Conservation (phyloP, 139 green algal genomes). For the Diplosphaera chodatii region DNA sequence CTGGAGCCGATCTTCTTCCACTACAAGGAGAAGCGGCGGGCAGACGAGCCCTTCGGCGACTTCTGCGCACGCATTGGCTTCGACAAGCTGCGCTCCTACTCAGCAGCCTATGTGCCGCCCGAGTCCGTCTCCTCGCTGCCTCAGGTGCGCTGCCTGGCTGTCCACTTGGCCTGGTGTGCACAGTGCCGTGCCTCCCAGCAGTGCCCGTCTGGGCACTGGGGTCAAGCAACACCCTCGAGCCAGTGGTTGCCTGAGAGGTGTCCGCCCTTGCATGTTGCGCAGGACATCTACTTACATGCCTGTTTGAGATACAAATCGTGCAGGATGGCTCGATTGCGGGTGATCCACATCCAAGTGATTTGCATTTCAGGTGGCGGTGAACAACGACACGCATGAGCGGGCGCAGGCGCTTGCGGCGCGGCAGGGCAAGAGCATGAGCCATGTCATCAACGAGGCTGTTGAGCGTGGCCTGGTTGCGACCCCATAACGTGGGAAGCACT, state of each 20-base stretch:
- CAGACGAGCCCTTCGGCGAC: conserved; percentile 84
- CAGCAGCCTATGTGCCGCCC: conserved; percentile 32
- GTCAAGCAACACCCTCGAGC: no score
- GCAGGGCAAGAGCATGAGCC: conserved; percentile 51
- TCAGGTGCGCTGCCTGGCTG: no score
- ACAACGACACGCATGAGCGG: conserved; percentile 38
- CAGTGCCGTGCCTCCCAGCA: no score
- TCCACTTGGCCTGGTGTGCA: no score
- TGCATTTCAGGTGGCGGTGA: conserved; percentile 29
- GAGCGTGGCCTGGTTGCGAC: background rate
- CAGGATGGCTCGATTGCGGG: no score
- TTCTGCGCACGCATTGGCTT: conserved; percentile 72
- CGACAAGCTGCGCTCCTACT: conserved; percentile 41
- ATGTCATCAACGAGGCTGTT: conserved; percentile 45
- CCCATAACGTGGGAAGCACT: no score
- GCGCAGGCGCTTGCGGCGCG: conserved; percentile 41
- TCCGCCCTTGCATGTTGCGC: no score
- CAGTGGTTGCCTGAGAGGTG: no score
- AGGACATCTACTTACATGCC: no score
- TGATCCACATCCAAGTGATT: no score
- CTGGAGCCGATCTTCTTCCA: conserved; percentile 87
- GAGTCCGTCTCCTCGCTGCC: conserved; percentile 9
- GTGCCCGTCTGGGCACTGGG: no score
- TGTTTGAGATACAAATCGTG: no score
- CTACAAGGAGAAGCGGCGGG: conserved; percentile 49